These are phyloP conservation scores for Extremus antarcticus DNA, from an alignment of 495 filamentous ascomycete genomes.

Conservation along the genomic window DNA sequence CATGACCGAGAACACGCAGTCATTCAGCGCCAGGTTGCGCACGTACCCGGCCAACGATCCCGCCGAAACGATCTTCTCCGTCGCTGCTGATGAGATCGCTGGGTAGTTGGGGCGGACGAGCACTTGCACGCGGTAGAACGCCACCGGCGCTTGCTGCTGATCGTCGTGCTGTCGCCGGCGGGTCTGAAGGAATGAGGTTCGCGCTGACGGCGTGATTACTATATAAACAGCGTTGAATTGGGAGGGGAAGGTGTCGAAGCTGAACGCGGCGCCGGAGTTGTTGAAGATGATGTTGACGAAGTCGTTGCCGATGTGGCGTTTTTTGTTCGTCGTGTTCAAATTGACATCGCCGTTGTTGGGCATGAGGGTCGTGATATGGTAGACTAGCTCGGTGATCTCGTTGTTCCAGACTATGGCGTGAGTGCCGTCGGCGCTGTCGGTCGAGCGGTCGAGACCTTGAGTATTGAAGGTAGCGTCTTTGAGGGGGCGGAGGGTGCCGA, in stretches of 20 bases:
- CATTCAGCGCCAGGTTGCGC: slow-evolving; percentile 82
- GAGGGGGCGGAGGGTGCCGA: slow-evolving; percentile 71
- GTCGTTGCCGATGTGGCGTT: slow-evolving; percentile 93
- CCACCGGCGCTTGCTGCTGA: slow-evolving; percentile 26
- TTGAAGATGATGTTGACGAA: slow-evolving; percentile 98
- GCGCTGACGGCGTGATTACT: slow-evolving; percentile 77
- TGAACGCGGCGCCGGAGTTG: slow-evolving; percentile 75
- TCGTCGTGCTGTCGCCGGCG: slow-evolving; percentile 14
- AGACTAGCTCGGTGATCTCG: slow-evolving; percentile 86
- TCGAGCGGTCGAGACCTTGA: slow-evolving; percentile 71
- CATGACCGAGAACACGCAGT: slow-evolving; percentile 82
- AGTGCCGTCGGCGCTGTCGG: slow-evolving; percentile 65
- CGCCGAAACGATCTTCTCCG: slow-evolving; percentile 75
- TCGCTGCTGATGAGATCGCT: slow-evolving; percentile 75
- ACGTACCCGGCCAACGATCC: slow-evolving; percentile 74
- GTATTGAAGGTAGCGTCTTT: slow-evolving; percentile 81
- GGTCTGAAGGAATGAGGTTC: slow-evolving; percentile 44
- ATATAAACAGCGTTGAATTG: slow-evolving; percentile 96
- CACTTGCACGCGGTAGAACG: slow-evolving; percentile 75
- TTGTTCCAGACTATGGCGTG: slow-evolving; percentile 89
- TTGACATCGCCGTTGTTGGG: slow-evolving; percentile 69
- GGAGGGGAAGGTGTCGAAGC: slow-evolving; percentile 83
- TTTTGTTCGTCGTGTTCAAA: slow-evolving; percentile 70
- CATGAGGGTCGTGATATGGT: slow-evolving; percentile 95
- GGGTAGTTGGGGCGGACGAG: slow-evolving; percentile 78